phyloP scores from a whole-genome alignment of 257 asterid genomes.

The Solanum phureja region DNA sequence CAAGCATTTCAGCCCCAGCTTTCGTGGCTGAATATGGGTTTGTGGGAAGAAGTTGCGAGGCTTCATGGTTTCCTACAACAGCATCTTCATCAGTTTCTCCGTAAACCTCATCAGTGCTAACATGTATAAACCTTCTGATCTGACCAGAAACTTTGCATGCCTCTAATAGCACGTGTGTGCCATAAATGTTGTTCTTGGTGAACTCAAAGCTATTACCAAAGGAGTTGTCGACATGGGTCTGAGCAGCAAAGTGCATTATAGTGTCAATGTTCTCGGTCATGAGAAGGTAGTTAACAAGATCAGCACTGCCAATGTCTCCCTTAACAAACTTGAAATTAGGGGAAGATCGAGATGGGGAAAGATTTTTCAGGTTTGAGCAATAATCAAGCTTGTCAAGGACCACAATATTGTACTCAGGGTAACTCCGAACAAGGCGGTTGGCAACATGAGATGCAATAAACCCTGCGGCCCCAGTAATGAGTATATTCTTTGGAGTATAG shows the following conservation, averaged over 20 bases:
- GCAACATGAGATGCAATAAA: slow-evolving; percentile 98
- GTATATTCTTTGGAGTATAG: slow-evolving; percentile 80
- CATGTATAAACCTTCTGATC: slow-evolving; percentile 88
- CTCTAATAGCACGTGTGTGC: slow-evolving; percentile 93
- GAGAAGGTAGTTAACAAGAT: slow-evolving; percentile 94
- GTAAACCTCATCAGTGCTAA: slow-evolving; percentile 97
- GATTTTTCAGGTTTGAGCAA: slow-evolving; percentile 85
- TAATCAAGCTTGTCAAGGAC: slow-evolving; percentile 96
- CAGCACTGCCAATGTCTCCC: slow-evolving; percentile 94
- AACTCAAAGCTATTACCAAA: slow-evolving; percentile 95
- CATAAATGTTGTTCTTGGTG: slow-evolving; percentile 93
- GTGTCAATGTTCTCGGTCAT: slow-evolving; percentile 91
- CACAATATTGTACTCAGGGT: slow-evolving; percentile 85
- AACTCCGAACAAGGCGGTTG: slow-evolving; percentile 69
- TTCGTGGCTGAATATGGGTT: slow-evolving; percentile 96
- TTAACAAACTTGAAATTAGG: slow-evolving; percentile 84
- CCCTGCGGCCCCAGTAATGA: slow-evolving; percentile 98
- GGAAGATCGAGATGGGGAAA: slow-evolving; percentile 59
- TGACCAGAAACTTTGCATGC: slow-evolving; percentile 99
- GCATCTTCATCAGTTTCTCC: slow-evolving; percentile 99
- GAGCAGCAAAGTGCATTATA: slow-evolving; percentile 99
- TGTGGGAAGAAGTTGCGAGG: slow-evolving; percentile 92
- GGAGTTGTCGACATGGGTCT: slow-evolving; percentile 92
- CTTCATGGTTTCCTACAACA: slow-evolving; percentile 92
- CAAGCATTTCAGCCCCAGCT: slow-evolving; percentile 99